These are phyloP conservation scores for Boletellus emodensis DNA, from an alignment of 768 basidiomycete genomes.

Conservation along the genomic window DNA sequence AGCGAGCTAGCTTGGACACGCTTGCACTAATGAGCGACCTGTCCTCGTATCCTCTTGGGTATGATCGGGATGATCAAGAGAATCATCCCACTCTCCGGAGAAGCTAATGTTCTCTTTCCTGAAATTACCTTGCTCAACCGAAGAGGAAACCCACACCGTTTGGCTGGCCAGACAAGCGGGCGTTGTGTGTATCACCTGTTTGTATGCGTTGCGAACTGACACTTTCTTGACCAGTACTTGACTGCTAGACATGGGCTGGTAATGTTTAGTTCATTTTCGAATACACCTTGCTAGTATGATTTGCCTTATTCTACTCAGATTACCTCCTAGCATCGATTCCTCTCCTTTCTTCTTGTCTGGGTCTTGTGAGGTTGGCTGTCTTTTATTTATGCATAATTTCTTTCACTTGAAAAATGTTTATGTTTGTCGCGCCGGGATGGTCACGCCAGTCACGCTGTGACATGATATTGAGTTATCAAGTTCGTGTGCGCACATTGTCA, in stretches of 20 bases:
- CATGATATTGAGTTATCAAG: slow-evolving; percentile 16
- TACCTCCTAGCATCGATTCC: not conserved
- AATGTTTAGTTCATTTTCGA: slow-evolving; percentile 1
- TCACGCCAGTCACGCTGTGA: slow-evolving; percentile 25
- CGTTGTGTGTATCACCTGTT: slow-evolving; percentile 25
- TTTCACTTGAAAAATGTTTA: not conserved
- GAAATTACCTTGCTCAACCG: slow-evolving; percentile 4
- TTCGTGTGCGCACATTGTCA: slow-evolving; percentile 16
- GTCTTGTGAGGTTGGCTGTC: slow-evolving; percentile 7
- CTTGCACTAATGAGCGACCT: slow-evolving; percentile 79
- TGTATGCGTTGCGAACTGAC: slow-evolving; percentile 23
- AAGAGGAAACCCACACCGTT: slow-evolving; percentile 13
- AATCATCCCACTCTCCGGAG: slow-evolving; percentile 25
- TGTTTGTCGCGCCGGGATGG: not conserved
- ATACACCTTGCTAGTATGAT: slow-evolving; percentile 5
- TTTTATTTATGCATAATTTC: slow-evolving; percentile 18
- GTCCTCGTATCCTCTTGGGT: slow-evolving; percentile 78
- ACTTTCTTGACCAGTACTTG: slow-evolving; percentile 2
- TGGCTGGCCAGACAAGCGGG: slow-evolving; percentile 28
- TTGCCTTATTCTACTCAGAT: not conserved
- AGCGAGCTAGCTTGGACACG: slow-evolving; percentile 82
- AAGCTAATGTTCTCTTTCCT: slow-evolving; percentile 13
- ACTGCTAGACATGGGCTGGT: too few relatives aligned
- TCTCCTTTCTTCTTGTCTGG: slow-evolving; percentile 9
- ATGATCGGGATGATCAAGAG: slow-evolving; percentile 44